Percentiles rank a stretch among this genome's conserved stretches.
Evolutionary conservation across 192 early-diverging fungal species (phyloP).

Genomic region (Spizellomyces sp.): DNA sequence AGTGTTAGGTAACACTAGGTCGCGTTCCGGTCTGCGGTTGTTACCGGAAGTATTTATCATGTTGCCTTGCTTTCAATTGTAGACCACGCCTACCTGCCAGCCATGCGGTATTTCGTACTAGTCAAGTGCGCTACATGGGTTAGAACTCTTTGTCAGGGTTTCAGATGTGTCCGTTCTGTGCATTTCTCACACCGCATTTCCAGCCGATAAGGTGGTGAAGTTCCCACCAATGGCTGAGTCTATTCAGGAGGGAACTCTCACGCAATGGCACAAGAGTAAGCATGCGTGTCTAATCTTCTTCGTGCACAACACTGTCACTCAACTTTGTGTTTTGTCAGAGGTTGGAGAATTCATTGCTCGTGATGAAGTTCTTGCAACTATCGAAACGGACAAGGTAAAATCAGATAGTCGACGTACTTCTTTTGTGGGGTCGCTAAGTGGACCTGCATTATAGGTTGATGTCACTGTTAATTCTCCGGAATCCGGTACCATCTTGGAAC

Average conservation of each 20-base stretch:
- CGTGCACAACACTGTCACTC: no score
- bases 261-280: slow-evolving; percentile 94
- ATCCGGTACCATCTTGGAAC: slow-evolving; percentile 82
- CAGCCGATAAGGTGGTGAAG: slow-evolving; percentile 85
- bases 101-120: slow-evolving; percentile 8
- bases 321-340: slow-evolving; percentile 54
- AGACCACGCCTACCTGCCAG: not conserved
- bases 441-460: slow-evolving; percentile 71
- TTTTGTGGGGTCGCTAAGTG: slow-evolving; percentile 19
- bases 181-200: not conserved
- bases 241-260: slow-evolving; percentile 96
- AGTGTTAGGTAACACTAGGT: no score
- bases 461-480: slow-evolving; percentile 97
- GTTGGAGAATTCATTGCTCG: slow-evolving; percentile 92
- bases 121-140: slow-evolving; percentile 37
- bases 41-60: no score
- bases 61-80: no score
- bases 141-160: not conserved
- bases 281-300: slow-evolving; percentile 18
- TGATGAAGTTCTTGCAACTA: slow-evolving; percentile 95
- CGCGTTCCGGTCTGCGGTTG: no score
- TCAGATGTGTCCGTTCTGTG: not conserved
- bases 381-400: slow-evolving; percentile 96
- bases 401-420: not conserved
- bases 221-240: slow-evolving; percentile 98